A percentile compares a stretch with the other conserved stretches of the same genome.
phyloP scores from a whole-genome alignment of 345 rosid species.

The Populus deltoides region DNA sequence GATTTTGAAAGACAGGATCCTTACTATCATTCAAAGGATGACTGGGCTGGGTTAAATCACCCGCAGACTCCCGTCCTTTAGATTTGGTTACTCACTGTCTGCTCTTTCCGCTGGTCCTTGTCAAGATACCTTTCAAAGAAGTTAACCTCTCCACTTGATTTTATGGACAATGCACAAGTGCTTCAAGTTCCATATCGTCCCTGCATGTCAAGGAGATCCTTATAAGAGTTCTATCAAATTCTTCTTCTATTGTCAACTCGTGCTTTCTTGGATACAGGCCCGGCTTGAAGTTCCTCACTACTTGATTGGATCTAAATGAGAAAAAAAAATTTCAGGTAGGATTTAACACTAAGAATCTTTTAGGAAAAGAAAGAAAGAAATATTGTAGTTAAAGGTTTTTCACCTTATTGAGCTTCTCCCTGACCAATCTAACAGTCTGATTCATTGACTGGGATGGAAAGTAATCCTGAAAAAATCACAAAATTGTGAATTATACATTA shows the following conservation, averaged over 20 bases:
- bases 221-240: slow-evolving; percentile 37
- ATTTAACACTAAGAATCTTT: not conserved
- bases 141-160: slow-evolving; percentile 41
- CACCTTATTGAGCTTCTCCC: slow-evolving; percentile 86
- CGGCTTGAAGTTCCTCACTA: slow-evolving; percentile 37
- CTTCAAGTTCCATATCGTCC: slow-evolving; percentile 77
- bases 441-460: slow-evolving; percentile 80
- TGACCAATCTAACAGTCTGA: slow-evolving; percentile 60
- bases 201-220: slow-evolving; percentile 20
- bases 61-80: slow-evolving; percentile 12
- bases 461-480: slow-evolving; percentile 56
- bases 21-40: not conserved
- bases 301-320: slow-evolving; percentile 58
- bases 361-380: not conserved
- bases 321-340: not conserved
- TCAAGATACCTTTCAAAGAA: slow-evolving; percentile 59
- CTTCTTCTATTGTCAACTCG: slow-evolving; percentile 68
- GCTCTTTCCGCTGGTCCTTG: slow-evolving; percentile 52
- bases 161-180: slow-evolving; percentile 49
- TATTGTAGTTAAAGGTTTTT: not conserved
- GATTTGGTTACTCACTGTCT: slow-evolving; percentile 26
- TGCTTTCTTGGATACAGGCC: slow-evolving; percentile 54
- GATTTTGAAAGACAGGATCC: not conserved
- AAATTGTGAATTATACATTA: not conserved
- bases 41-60: not conserved